Conservation (phyloP, 805 yeast species). For the Priceomyces carsonii region DNA sequence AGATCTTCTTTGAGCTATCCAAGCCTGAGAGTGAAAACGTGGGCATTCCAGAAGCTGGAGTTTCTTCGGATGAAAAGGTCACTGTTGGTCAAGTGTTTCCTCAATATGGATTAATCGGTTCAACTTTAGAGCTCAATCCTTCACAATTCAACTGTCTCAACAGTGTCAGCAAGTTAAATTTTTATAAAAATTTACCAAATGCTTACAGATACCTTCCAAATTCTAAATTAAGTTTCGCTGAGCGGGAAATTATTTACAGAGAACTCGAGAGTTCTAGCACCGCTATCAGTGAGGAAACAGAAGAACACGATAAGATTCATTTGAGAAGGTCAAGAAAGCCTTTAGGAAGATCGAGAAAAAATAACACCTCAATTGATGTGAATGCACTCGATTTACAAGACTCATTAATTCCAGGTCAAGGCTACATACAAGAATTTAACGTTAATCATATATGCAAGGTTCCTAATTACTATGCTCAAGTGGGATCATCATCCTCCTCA, state of each 20-base stretch:
- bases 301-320: conserved; percentile 9
- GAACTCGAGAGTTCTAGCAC: conserved; percentile 30
- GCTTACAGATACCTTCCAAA: conserved; percentile 22
- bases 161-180: conserved; percentile 34
- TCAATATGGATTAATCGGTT: conserved; percentile 33
- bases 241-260: conserved; percentile 33
- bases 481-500: conserved; percentile 7
- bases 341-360: conserved; percentile 31
- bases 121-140: conserved; percentile 29
- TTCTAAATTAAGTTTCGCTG: conserved; percentile 30
- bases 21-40: conserved; percentile 9
- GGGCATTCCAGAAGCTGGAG: conserved; percentile 3
- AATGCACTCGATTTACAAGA: conserved; percentile 41
- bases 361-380: conserved; percentile 35
- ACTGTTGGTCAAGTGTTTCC: conserved; percentile 43
- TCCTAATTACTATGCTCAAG: conserved; percentile 39
- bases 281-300: conserved; percentile 9
- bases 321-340: conserved; percentile 22
- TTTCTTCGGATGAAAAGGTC: conserved; percentile 16
- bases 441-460: conserved; percentile 42
- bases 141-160: conserved; percentile 37
- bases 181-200: conserved; percentile 29
- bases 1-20: conserved; percentile 14
- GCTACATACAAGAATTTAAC: conserved; percentile 43
- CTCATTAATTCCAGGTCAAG: conserved; percentile 44